Conservation (phyloP, 1,139 yeast genomes). For the Geotrichum restrictum region DNA sequence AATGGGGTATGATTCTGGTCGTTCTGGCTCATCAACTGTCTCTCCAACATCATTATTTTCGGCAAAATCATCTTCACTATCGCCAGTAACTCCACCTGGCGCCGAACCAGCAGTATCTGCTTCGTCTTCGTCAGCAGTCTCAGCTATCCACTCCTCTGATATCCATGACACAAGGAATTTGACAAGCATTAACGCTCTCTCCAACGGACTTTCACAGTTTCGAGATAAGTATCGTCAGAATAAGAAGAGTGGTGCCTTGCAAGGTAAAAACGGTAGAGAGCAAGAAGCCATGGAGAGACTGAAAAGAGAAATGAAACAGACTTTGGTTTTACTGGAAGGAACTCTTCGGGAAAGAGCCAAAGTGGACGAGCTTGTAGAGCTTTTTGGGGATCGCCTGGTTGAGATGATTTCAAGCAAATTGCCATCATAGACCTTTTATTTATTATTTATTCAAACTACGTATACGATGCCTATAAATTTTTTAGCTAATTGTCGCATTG, state of each 20-base stretch:
- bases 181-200: constrained; percentile 21
- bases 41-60: constrained; percentile 8
- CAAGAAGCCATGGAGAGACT: constrained; percentile 24
- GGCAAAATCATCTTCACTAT: not conserved
- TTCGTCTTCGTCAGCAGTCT: too few relatives aligned
- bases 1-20: not conserved
- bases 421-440: not conserved
- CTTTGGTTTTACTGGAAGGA: constrained; percentile 25
- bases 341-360: constrained; percentile 15
- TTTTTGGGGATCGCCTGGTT: constrained; percentile 12
- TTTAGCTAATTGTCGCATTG: not conserved
- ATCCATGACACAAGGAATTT: not conserved
- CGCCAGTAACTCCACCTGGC: constrained; percentile 6
- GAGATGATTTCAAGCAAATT: constrained; percentile 7
- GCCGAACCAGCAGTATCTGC: too few relatives aligned
- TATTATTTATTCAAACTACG: not conserved
- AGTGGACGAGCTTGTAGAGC: constrained; percentile 18
- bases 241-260: not conserved
- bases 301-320: constrained; percentile 26
- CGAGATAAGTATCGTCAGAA: constrained; percentile 22
- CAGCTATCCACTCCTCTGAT: not conserved
- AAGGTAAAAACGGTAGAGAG: constrained; percentile 1
- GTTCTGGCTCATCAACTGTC: not conserved
- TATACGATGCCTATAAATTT: not conserved
- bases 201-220: constrained; percentile 23